Evolutionary conservation across 441 rosid genomes (phyloP), one percentile per base, ranked within the genome.

Genomic region (Theobroma grandiflorum): DNA sequence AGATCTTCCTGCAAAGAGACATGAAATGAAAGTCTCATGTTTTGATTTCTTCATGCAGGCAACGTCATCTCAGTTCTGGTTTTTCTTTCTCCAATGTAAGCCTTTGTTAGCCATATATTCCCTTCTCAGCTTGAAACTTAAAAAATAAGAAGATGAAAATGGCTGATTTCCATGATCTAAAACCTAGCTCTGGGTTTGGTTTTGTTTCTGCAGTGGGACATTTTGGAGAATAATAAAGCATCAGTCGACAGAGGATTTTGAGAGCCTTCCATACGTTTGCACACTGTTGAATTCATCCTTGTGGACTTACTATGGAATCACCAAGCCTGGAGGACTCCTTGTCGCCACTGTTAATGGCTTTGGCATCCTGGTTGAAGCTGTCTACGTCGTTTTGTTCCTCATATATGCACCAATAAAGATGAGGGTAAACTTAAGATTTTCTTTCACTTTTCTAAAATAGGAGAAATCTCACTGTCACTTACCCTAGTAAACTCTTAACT

Each of bases 281-380:
- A 91, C 93, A 49, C 78, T 96, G 79, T 66, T 96, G 58, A 86
- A 79, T 72, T 81, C 94, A 42, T 87, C 90, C 16, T 77, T 92
- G 43, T 96, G 98, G 98, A 91, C 94, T 49, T 96, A 93, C 80
- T 94, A 94, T 68, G 98, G 99, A 15, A 82, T 89, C 31, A 90
- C 84, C 47, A 94, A 89, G 79, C 93, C 97, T 1, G 91, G 92
- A 63, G 91, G 82, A 22, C 75, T 80, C 55, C 85, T 96, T 66
- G 92, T 96, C 4, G 89, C 97, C 72, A 94, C 97, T 2, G 87
- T 96, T 49, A 93, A 91, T 84, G 91, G 94, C 6, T 91, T 96
- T 58, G 98, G 98, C 9, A 80, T 78, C 70, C 8, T 93, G 1
- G 91, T 88, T 42, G 96, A 92, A 85, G 81, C 84, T 72, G 76